Conservation (phyloP, 768 basidiomycete species). For the Xanthoconium stramineum region DNA sequence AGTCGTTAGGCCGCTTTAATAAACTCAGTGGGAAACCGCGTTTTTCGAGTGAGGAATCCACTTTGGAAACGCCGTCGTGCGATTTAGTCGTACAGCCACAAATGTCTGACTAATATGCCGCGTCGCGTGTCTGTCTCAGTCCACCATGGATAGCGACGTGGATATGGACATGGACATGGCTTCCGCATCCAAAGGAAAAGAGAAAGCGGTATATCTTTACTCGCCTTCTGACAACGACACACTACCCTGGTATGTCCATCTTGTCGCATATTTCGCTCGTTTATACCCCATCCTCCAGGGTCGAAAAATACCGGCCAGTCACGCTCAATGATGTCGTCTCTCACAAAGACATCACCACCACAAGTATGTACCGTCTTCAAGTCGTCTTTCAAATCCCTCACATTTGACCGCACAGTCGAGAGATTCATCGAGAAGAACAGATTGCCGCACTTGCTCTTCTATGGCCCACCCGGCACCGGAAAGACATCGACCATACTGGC, state of each 20-base stretch:
- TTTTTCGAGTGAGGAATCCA: too few relatives aligned
- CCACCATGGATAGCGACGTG: constrained; percentile 55
- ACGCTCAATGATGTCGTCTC: constrained; percentile 94
- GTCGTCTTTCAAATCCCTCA: background rate
- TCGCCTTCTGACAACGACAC: constrained; percentile 54
- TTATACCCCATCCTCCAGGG: constrained; percentile 50
- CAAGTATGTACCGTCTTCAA: constrained; percentile 52
- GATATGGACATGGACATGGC: constrained; percentile 44
- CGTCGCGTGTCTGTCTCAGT: background rate
- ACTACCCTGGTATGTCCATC: constrained; percentile 71
- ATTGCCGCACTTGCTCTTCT: constrained; percentile 92
- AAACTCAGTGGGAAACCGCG: too few relatives aligned
- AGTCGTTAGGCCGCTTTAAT: too few relatives aligned
- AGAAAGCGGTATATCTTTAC: constrained; percentile 49
- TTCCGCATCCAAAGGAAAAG: constrained; percentile 61
- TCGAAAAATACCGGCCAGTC: constrained; percentile 95
- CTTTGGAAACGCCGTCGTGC: too few relatives aligned
- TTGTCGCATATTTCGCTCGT: background rate
- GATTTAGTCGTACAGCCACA: too few relatives aligned
- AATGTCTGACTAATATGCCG: background rate
- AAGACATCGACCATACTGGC: constrained; percentile 98
- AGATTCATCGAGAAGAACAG: constrained; percentile 95
- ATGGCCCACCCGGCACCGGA: constrained; percentile 97
- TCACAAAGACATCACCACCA: constrained; percentile 91
- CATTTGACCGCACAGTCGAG: constrained; percentile 60